A percentile compares a stretch with the other conserved stretches of the same genome.
phyloP scores from a whole-genome alignment of 179 eudicot genomes.

The Vitellaria paradoxa region DNA sequence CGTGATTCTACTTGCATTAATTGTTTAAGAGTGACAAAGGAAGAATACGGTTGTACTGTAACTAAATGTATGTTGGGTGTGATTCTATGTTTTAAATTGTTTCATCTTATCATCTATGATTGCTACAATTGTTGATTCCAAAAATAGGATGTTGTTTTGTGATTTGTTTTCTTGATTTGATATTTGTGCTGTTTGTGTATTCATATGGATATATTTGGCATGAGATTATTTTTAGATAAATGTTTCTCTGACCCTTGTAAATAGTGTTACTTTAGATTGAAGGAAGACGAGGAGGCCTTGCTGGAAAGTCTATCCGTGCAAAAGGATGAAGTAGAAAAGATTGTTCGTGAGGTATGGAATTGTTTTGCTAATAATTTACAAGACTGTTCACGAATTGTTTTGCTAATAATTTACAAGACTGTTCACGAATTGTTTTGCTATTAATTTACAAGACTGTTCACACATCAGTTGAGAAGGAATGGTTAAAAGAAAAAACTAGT shows the following conservation, averaged over 20 bases:
- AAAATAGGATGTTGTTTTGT: background rate
- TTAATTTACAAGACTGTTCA: background rate
- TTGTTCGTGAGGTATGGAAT: conserved; percentile 50
- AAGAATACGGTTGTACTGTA: background rate
- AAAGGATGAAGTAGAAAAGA: conserved; percentile 43
- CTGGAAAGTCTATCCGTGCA: conserved; percentile 24
- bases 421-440: too few species aligned
- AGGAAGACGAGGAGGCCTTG: conserved; percentile 56
- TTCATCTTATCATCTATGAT: background rate
- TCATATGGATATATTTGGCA: conserved; percentile 1
- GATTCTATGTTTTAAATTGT: too few species aligned
- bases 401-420: background rate
- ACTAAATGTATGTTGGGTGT: background rate
- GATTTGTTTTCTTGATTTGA: background rate
- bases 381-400: background rate
- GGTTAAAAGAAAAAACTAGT: background rate
- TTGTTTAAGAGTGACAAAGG: background rate
- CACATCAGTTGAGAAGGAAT: background rate
- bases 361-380: background rate
- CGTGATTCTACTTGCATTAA: background rate
- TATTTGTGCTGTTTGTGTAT: background rate
- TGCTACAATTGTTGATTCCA: background rate
- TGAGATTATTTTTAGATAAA: conserved; percentile 1
- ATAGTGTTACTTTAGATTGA: conserved; percentile 47
- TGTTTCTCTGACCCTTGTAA: conserved; percentile 14